Base-by-base conservation (phyloP, 2,329 filamentous ascomycete species). In the Fusarium sp. region DNA sequence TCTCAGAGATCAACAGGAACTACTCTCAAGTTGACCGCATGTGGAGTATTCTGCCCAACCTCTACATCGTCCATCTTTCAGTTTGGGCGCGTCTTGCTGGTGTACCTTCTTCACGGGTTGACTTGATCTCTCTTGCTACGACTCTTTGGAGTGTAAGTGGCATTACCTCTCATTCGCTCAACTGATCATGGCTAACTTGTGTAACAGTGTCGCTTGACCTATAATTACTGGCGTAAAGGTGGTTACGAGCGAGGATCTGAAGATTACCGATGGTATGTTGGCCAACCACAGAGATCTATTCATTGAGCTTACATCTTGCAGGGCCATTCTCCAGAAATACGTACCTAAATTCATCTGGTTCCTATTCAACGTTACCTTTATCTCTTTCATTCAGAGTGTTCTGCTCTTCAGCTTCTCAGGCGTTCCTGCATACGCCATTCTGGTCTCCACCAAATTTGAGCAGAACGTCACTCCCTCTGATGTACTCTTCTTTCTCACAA, bases 141-240 rank as follows among this genome's bases (percentile, higher is more conserved):
- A 79, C 86, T 2, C 71, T 94, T 10, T 99, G 96, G 96, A 92
- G 91, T 78, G 91, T 94, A 81, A 79, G 90, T 63, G 24, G 7
- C 14, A 23, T 49, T 26, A n/a, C 7, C 21, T 30, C 17, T 10
- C 7, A 23, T 45, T 26, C 4, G 6, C 38, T 43, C 9, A 24
- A 20, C 10, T 4, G 7, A 24, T 75, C 4, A 23, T 40, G 36
- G 49, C 57, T 70, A 26, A 64, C 56, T 20, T 17, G 9, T n/a
- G n/a, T 11, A 53, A 23, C 61, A 94, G 92, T 77, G 82, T 58
- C 91, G 96, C 12, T 82, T 99, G 79, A 98, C 95, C 4, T 98
- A 88, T 83, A 99, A 99, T 80, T 99, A 97, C 81, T 97, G 92
- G 90, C 91, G 96, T 59, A 97, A 93, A 78, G 96, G 96, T 38